Evolutionary conservation across 371 early-diverging fungal genomes (phyloP), one percentile per base, ranked within the genome.

Genomic region (Dichotomocladium elegans): DNA sequence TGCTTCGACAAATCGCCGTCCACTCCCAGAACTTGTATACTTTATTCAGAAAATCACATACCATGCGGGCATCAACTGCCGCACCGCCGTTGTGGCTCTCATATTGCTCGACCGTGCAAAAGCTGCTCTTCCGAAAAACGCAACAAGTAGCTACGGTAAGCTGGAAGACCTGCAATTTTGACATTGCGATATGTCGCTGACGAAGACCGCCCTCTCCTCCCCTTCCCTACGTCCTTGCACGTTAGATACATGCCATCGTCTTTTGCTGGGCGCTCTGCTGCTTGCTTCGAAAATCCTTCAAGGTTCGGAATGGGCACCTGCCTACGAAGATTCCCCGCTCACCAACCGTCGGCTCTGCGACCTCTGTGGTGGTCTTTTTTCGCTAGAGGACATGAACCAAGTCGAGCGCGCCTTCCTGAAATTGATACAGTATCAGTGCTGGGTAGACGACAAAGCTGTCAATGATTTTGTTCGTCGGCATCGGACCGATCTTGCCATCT

Each of bases 261-360:
- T 90, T 79, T 87, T 89, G 72, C 67, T 90, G n/a, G 90, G 85
- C 10, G 81, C 90, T 0, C 57, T 91, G 4, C 72, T 91, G 27
- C 54, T 83, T 27, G 90, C 89, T 4, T 86, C 86, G 31, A 91
- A 91, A 63, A 87, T 87, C 53, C 70, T 87, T 41, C 79, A 78
- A 53, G 89, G 89, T 55, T 72, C 79, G 41, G 69, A 81, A 29
- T 88, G 85, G 72, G 80, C 86, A n/a, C 55, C 56, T 14, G n/a
- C 49, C 17, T 58, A 35, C 19, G 46, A 35, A 15, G 35, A 42
- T 11, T 50, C 48, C 7, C 53, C 68, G 3, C 30, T 72, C 12
- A 70, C 58, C 4, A 72, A 72, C 29, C 45, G 64, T 28, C 65
- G 65, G 4, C 43, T 75, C 8, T 63, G 61, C 47, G 66, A 69